Conservation (phyloP, 768 basidiomycete genomes). For the Megacollybia marginata region DNA sequence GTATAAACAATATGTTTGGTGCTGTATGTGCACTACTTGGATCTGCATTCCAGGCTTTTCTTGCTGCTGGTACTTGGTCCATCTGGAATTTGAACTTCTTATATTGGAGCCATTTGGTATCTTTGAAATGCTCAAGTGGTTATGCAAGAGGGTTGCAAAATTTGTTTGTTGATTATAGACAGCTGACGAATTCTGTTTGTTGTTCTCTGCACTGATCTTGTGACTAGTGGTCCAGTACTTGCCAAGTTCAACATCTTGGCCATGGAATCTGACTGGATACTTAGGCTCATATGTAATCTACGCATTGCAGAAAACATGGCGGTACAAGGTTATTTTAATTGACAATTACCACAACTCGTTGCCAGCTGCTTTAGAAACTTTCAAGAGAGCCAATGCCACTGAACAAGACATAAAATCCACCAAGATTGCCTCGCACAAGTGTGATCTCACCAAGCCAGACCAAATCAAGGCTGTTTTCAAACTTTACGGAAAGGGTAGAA, state of each 20-base stretch:
- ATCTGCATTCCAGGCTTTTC: too few relatives aligned
- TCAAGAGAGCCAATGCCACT: constrained; percentile 57
- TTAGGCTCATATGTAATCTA: constrained; percentile 93
- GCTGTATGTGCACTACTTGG: too few relatives aligned
- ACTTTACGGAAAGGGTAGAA: constrained; percentile 77
- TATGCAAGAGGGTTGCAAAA: constrained; percentile 18
- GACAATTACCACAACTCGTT: constrained; percentile 95
- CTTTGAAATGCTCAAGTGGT: constrained; percentile 13
- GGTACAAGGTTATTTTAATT: constrained; percentile 88
- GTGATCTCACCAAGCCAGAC: constrained; percentile 68
- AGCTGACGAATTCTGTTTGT: constrained; percentile 1
- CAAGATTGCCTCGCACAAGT: constrained; percentile 59
- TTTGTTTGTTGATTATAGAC: too few relatives aligned
- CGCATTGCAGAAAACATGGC: constrained; percentile 73
- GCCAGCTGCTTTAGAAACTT: constrained; percentile 66
- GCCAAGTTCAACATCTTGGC: constrained; percentile 1
- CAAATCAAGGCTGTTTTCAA: constrained; percentile 77
- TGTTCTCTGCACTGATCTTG: constrained; percentile 34
- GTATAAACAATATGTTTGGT: too few relatives aligned
- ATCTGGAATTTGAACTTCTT: constrained; percentile 10
- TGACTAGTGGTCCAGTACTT: constrained; percentile 73
- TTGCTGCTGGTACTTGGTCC: too few relatives aligned
- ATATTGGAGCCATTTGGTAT: constrained; percentile 16
- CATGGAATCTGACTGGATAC: constrained; percentile 2
- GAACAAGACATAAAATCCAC: constrained; percentile 65